Conservation (phyloP, 108 stramenopile genomes). For the Fragilaria crotonensis region DNA sequence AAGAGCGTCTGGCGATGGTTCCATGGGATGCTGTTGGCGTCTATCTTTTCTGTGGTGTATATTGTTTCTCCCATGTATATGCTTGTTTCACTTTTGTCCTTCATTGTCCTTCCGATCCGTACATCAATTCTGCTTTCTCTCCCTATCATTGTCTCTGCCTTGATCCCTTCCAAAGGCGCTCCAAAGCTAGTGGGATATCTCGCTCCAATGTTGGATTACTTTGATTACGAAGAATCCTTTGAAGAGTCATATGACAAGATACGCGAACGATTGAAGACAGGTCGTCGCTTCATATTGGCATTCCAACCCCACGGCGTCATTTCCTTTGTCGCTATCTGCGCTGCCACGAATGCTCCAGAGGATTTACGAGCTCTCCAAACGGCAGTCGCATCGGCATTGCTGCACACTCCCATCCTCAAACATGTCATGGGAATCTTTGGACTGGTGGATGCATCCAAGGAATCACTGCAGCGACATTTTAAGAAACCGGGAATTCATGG, state of each 20-base stretch:
- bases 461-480: slow-evolving; percentile 22
- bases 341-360: slow-evolving; percentile 3
- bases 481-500: slow-evolving; percentile 23
- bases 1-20: too few relatives aligned
- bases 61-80: slow-evolving; percentile 53
- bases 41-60: slow-evolving; percentile 50
- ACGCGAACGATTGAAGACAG: slow-evolving; percentile 7
- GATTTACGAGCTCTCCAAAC: slow-evolving; percentile 13
- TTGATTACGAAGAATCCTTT: slow-evolving; percentile 50
- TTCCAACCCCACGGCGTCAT: slow-evolving; percentile 57
- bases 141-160: slow-evolving; percentile 26
- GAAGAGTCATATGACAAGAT: slow-evolving; percentile 33
- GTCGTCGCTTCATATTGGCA: slow-evolving; percentile 18
- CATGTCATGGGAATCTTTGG: slow-evolving; percentile 76
- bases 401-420: slow-evolving; percentile 52
- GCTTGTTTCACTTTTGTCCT: slow-evolving; percentile 17
- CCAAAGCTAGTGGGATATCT: slow-evolving; percentile 12
- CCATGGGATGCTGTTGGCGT: slow-evolving; percentile 32
- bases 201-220: slow-evolving; percentile 49
- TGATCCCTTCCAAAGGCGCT: slow-evolving; percentile 19
- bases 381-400: slow-evolving; percentile 24
- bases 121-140: slow-evolving; percentile 15
- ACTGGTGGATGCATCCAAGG: slow-evolving; percentile 45
- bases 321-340: slow-evolving; percentile 7
- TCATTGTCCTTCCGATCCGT: slow-evolving; percentile 5